phyloP scores from a whole-genome alignment of 1,284 basidiomycete species.

The Kwoniella shivajii region DNA sequence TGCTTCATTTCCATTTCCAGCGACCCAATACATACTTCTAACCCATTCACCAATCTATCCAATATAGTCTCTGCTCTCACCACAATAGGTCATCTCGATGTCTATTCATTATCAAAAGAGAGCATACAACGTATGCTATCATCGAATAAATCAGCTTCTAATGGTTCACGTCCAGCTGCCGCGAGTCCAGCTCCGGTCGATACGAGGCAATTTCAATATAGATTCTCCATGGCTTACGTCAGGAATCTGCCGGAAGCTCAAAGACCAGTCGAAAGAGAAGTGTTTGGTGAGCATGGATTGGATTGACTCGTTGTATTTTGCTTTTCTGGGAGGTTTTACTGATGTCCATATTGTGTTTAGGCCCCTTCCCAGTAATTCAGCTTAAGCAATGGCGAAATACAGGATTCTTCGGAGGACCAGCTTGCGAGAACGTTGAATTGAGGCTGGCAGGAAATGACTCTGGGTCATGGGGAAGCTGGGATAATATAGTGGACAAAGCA shows the following conservation, averaged over 20 bases:
- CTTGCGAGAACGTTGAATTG: slow-evolving; percentile 54
- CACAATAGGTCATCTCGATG: slow-evolving; percentile 52
- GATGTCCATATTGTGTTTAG: slow-evolving; percentile 22
- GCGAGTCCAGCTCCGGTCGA: slow-evolving; percentile 27
- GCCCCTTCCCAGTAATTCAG: slow-evolving; percentile 48
- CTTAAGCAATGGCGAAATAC: slow-evolving; percentile 49
- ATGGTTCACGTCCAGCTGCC: slow-evolving; percentile 13
- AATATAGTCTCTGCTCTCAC: slow-evolving; percentile 50
- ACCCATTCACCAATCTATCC: slow-evolving; percentile 52
- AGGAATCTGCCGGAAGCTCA: slow-evolving; percentile 47
- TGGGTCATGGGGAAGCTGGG: slow-evolving; percentile 49
- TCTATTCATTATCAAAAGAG: slow-evolving; percentile 54
- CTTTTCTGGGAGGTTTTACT: not conserved
- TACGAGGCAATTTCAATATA: slow-evolving; percentile 51
- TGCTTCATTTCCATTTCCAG: slow-evolving; percentile 6
- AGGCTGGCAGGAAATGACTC: slow-evolving; percentile 25
- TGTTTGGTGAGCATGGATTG: slow-evolving; percentile 47
- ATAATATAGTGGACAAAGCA: slow-evolving; percentile 25
- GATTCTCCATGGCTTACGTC: slow-evolving; percentile 53
- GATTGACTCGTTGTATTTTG: not conserved
- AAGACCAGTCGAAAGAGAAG: slow-evolving; percentile 52
- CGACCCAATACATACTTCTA: slow-evolving; percentile 35
- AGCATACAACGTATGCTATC: slow-evolving; percentile 54
- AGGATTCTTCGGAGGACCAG: slow-evolving; percentile 51
- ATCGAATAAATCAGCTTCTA: slow-evolving; percentile 1